Evolutionary conservation across 2,329 filamentous ascomycete species (phyloP), one percentile per base, ranked within the genome.

Genomic region (Albifimbria verrucaria): DNA sequence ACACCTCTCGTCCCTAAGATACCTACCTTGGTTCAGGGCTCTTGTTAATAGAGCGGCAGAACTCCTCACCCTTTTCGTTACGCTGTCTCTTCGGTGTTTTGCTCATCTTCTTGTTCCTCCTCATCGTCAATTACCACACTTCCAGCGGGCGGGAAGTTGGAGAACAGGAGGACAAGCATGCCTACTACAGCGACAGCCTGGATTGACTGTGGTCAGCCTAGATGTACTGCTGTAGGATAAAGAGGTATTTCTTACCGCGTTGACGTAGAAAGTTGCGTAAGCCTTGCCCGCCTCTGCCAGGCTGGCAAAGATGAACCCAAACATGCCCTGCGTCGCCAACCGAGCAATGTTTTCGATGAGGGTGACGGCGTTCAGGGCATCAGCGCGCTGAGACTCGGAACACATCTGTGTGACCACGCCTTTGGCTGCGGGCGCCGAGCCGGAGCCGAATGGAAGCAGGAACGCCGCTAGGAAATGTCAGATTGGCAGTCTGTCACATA

Each of bases 341-440:
- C 80, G 74, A 0, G 86, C 87, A 26, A 88, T 77, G 57, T 88
- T 89, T 62, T 90, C 87, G 0, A 90, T 81, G 0, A 90, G 71
- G 0, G 85, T 88, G 12, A 90, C 84, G 0, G 84, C 86, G 39
- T 85, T 84, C 3, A 90, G 71, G 0, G 87, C 87, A 61, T 90
- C 87, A 0, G 81, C 77, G 0, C 86, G 77, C 52, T 87, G 80
- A 0, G 75, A 75, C 2, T 81, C 74, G 0, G 84, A 73, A 44
- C 85, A 85, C 85, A 90, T 87, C 52, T 87, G 81, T 0, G 88
- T 79, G 54, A 90, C 88, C n/a, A 87, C 84, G 1, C 87, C 87
- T 58, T 90, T 90, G 1, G 86, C 85, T 0, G 87, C 85, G 0
- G 86, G 80, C 0, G 85, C 87, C 0, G 86, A 86, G 0, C 87